phyloP scores from a whole-genome alignment of 164 flowering plant genomes.

The Buxus sempervirens region DNA sequence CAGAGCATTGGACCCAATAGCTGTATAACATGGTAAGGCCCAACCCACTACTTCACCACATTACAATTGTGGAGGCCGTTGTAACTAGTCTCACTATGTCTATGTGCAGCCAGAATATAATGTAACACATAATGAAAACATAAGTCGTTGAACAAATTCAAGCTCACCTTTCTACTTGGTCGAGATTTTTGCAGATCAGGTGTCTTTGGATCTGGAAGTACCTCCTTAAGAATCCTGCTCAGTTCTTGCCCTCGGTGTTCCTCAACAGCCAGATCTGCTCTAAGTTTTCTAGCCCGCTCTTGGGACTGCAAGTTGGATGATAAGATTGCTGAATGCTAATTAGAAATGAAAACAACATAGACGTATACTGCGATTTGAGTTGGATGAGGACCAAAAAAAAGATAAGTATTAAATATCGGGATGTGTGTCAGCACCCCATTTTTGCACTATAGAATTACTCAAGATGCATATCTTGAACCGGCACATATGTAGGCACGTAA shows the following conservation, averaged over 20 bases:
- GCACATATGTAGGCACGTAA: too few species aligned
- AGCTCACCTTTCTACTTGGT: conserved; percentile 58
- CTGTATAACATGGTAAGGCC: neutral
- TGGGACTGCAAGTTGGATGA: conserved; percentile 51
- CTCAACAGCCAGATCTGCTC: conserved; percentile 75
- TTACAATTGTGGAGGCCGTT: neutral
- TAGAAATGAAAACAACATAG: neutral
- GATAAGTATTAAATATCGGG: too few species aligned
- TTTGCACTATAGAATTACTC: too few species aligned
- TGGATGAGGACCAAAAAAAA: too few species aligned
- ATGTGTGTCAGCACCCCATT: too few species aligned
- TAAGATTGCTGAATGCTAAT: neutral
- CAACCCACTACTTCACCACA: neutral
- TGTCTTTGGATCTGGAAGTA: conserved; percentile 57
- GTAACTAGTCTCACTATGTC: neutral
- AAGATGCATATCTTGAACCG: too few species aligned
- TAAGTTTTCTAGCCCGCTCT: conserved; percentile 67
- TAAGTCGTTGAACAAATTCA: conserved; percentile 4
- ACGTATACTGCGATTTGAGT: too few species aligned
- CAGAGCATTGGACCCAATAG: neutral
- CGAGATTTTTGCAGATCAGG: conserved; percentile 38
- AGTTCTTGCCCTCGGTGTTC: conserved; percentile 75
- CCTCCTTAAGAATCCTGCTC: conserved; percentile 61
- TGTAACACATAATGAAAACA: neutral
- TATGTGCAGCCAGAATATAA: neutral